phyloP scores from a whole-genome alignment of 345 rosid genomes.

The Heritiera littoralis region DNA sequence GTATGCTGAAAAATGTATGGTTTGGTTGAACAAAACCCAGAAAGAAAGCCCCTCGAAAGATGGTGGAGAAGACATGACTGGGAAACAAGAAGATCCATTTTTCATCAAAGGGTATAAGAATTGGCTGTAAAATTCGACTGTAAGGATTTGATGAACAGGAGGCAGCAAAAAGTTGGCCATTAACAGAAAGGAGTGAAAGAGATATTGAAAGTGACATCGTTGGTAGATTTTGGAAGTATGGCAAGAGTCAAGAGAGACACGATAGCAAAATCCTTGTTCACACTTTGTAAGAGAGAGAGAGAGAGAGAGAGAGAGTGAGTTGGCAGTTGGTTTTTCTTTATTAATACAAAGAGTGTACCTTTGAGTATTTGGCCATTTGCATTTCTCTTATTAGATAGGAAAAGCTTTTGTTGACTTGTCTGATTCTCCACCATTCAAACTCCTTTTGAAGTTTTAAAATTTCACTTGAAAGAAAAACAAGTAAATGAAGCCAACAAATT shows the following conservation, averaged over 20 bases:
- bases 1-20: neutral
- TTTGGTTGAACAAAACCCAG: neutral
- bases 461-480: neutral
- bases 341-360: neutral
- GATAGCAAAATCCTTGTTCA: neutral
- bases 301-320: neutral
- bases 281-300: neutral
- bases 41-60: neutral
- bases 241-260: neutral
- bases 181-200: slow-evolving; percentile 1
- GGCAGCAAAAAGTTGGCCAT: neutral
- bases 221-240: neutral
- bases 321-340: neutral
- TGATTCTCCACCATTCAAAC: neutral
- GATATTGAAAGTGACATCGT: slow-evolving; percentile 18
- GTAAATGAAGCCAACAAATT: neutral
- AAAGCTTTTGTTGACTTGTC: neutral
- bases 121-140: neutral
- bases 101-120: neutral
- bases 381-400: neutral
- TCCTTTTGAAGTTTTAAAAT: neutral
- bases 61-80: neutral
- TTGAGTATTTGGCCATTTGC: neutral
- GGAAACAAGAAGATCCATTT: slow-evolving; percentile 18
- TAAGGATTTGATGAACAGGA: neutral